Evolutionary conservation across 2,329 filamentous ascomycete genomes (phyloP), one percentile per base, ranked within the genome.

Genomic region (Aspergillus eucalypticola): DNA sequence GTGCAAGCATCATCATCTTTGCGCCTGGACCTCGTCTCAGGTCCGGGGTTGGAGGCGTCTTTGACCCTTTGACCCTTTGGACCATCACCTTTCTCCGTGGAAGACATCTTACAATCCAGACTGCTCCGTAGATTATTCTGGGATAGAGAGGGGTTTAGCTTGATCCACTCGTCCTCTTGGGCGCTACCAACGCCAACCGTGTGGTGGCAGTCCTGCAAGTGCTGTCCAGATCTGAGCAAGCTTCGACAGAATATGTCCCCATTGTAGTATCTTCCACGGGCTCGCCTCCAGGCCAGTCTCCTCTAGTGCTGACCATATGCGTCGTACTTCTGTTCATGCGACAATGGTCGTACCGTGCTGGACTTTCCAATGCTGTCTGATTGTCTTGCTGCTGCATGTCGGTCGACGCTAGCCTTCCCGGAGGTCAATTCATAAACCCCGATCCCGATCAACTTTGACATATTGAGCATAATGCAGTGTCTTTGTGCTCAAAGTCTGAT

Each of bases 111-210:
- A 50, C 8, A 5, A 50, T 29, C 46, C 46, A 27, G 23, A 8
- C 46, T 50, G 23, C 46, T 44, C 41, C 41, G 41, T 44, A 23
- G 2, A 44, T 44, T 8, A 23, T 44, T 23, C 19, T 13, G 17
- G 19, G 10, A 13, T 23, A 44, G 29, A 35, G 29, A 35, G 11
- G 29, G 29, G n/a, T 17, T 5, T 50, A 17, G 46, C 53, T 54
- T 59, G 61, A 62, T 61, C 64, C 64, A 61, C 60, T 54, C 23
- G 38, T 56, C 62, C 61, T 61, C 44, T 65, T 66, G 61, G 66
- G 66, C 66, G 62, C 56, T 49, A 50, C 32, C 15, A 32, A 50
- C 46, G 46, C 19, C 38, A 41, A 25, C 35, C 51, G 35, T 41
- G n/a, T 29, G 51, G 52, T 42, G 21, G 35, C 11, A 42, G 38